A percentile compares a stretch with the other conserved stretches of the same genome.
Conservation (phyloP, 805 yeast species). For the Wickerhamiella sergipiensis region DNA sequence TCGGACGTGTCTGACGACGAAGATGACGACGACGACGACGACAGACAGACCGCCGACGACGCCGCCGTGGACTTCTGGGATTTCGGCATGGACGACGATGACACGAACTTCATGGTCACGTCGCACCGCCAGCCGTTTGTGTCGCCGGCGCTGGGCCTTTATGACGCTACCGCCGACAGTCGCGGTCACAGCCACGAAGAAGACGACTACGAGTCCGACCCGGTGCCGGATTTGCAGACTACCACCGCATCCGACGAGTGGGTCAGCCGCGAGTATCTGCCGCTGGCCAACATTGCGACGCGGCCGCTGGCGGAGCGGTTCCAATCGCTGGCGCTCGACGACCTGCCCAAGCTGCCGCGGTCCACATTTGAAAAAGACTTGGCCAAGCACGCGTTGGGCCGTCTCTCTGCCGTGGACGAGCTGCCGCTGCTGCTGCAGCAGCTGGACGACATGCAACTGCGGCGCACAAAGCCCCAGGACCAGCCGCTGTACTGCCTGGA, state of each 20-base stretch:
- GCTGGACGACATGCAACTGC: too few relatives aligned
- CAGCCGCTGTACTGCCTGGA: background rate
- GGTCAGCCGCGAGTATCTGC: background rate
- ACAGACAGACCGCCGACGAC: slow-evolving; percentile 18
- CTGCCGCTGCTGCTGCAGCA: background rate
- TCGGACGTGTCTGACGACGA: slow-evolving; percentile 26
- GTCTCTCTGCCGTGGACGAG: background rate
- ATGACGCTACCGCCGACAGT: background rate
- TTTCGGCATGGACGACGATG: slow-evolving; percentile 13
- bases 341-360: background rate
- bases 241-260: background rate
- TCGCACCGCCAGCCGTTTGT: slow-evolving; percentile 12
- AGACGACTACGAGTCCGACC: background rate
- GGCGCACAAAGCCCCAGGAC: background rate
- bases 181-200: background rate
- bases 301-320: background rate
- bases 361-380: background rate
- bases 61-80: slow-evolving; percentile 11
- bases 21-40: slow-evolving; percentile 25
- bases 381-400: background rate
- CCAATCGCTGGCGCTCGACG: background rate
- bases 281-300: background rate
- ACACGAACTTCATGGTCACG: slow-evolving; percentile 8
- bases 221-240: background rate
- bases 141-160: background rate